A percentile compares a stretch with the other conserved stretches of the same genome.
phyloP scores from a whole-genome alignment of 2,329 filamentous ascomycete genomes.

The Xylariaceae sp. region DNA sequence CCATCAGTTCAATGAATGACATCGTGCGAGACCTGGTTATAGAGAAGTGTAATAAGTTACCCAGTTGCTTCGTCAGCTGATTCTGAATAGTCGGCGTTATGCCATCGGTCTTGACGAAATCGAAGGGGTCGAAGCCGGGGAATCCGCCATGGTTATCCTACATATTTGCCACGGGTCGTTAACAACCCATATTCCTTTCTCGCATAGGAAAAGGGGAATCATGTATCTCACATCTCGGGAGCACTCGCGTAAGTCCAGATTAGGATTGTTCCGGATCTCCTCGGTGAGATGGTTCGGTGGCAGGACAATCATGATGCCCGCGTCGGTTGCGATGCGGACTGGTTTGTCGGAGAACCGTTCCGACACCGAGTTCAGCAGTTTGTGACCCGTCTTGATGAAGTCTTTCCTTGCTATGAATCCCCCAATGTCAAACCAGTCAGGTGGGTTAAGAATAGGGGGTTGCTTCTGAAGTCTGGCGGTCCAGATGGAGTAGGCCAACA shows the following conservation, averaged over 20 bases:
- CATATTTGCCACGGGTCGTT: not conserved
- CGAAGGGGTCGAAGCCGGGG: constrained; percentile 15
- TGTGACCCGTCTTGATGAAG: constrained; percentile 8
- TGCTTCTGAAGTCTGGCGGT: constrained; percentile 7
- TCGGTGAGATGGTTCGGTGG: constrained; percentile 16
- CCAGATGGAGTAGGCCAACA: constrained; percentile 11
- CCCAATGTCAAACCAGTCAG: constrained; percentile 13
- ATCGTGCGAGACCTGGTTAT: not conserved
- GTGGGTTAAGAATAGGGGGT: constrained; percentile 15
- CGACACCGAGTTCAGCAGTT: constrained; percentile 9
- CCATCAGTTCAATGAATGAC: not conserved
- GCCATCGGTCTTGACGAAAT: constrained; percentile 3
- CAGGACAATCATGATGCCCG: constrained; percentile 12
- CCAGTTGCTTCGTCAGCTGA: constrained; percentile 14
- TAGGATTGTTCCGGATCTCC: constrained; percentile 18
- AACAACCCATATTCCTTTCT: not conserved
- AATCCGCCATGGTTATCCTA: constrained; percentile 17
- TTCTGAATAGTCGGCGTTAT: constrained; percentile 15
- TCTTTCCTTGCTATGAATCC: constrained; percentile 13
- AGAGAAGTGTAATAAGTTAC: not conserved
- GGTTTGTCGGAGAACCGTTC: constrained; percentile 8
- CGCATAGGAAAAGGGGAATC: not conserved
- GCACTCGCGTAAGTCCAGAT: constrained; percentile 8
- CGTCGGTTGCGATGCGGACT: constrained; percentile 16
- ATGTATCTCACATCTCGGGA: constrained; percentile 5